Base-by-base conservation (phyloP, 805 yeast species). In the Wickerhamiella vanderwaltii region DNA sequence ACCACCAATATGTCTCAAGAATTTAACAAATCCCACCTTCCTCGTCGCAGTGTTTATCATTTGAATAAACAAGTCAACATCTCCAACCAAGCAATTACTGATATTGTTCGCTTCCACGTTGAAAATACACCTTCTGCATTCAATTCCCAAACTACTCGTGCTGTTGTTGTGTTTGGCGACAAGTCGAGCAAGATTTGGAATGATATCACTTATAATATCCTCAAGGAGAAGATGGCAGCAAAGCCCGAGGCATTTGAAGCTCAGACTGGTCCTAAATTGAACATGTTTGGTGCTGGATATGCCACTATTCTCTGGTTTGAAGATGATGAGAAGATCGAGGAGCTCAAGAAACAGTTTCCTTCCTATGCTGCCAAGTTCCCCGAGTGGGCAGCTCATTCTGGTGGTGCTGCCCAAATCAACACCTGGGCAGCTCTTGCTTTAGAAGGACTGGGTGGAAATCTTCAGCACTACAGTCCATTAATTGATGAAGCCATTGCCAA, bases 71-170 rank as follows among this genome's bases (percentile, higher is more conserved):
- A 64, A 43, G 45, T 51, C 47, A 73, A 74, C 29, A 60, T 69
- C 47, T 50, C 66, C 39, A 47, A 68, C 35, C 54, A 54, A 9
- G 63, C 67, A 45, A 58, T 71, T 19, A 66, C 61, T 49, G 50
- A 53, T 22, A 48, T 65, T 29, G 68, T 69, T n/a, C 65, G 66
- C 52, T 56, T 60, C 23, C 59, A 68, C 35, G 60, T 71, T 41
- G 69, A 67, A 52, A 57, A 66, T 50, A 66, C 71, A 12, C 77
- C 77, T 53, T 65, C 73, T n/a, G 55, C 69, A 18, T 71, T 69
- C 65, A 71, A 71, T 62, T 64, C 68, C 36, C 76, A 71, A 56
- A 60, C 65, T 32, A 58, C 62, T 52, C 64, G 75, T 37, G 75
- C 75, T 16, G 52, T 69, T 17, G 62, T 71, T 45, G 35, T 71